Evolutionary conservation across 305 asterid species (phyloP), one percentile per base, ranked within the genome.

Genomic region (Solanum hybrid): DNA sequence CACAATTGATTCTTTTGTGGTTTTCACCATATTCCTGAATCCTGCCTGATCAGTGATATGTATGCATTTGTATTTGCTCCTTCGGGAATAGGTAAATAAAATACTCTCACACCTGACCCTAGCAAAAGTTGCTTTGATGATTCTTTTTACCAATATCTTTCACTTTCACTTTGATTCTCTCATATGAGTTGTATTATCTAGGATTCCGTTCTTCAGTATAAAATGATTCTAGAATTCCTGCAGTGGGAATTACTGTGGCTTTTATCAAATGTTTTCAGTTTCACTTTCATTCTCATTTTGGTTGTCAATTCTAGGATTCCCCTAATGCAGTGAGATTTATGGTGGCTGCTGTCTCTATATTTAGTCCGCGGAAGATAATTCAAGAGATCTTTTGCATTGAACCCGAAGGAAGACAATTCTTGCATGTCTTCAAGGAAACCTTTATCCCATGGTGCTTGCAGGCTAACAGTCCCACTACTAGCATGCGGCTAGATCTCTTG

Each of bases 371-470:
- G 89, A 94, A 93, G 93, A 91, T 93, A 90, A 89, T 92, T 91
- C 95, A 93, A 90, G 96, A 94, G 91, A 94, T 97, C 90, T 90
- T 92, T 26, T 90, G 95, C 87, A 89, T 91, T 72, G 94, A 91
- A 83, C 57, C 90, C 79, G 97, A 95, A 72, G 90, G 88, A 82
- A 94, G 90, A 86, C 92, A 93, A 90, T 95, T 95, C 91, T 86
- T 98, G 91, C 91, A 91, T 88, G 94, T 94, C 51, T 98, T 95
- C 92, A 93, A 89, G 84, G 96, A 95, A 77, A 82, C 90, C 87
- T 93, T 96, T 86, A 89, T 97, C 77, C 99, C 99, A 38, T 95
- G 96, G 98, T 98, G 99, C 95, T 94, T 98, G 91, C 92, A 93
- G 85, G 88, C 87, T 57, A 90, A 87, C 88, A 90, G 93, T 83